Evolutionary conservation across 441 rosid genomes (phyloP), one percentile per base, ranked within the genome.

Genomic region (Erysimum cheiri): DNA sequence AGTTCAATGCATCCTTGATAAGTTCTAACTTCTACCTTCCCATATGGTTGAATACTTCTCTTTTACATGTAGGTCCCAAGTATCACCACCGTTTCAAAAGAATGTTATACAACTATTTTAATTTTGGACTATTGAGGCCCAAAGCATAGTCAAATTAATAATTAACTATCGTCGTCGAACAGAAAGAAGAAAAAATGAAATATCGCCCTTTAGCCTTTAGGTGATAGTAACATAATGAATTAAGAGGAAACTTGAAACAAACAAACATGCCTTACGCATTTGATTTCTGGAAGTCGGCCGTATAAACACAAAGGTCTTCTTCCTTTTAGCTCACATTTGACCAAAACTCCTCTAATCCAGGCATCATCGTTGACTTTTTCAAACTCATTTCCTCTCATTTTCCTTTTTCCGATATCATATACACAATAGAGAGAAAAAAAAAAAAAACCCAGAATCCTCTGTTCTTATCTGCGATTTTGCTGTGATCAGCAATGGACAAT

Each of bases 311-410:
- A 65, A 73, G 39, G 41, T 73, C 62, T 60, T 55, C 36, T 31
- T 33, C 35, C 5, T 56, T 29, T 54, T 36, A 68, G 60, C 53
- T 74, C 59, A 61, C 44, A 69, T 74, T 74, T 74, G 78, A 74
- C 78, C 78, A 61, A 60, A 49, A 35, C 73, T 67, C 69, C 61
- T 58, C 29, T 1, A 65, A 22, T 73, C 48, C 48, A 66, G 72
- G 67, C 65, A 62, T 46, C 70, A 67, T 69, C 70, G 65, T 74
- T 62, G 70, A 74, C 78, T 4, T 69, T 69, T 62, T 62, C 74
- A 54, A 69, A 69, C 78, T 31, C 17, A 15, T 68, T 55, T 60
- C 71, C 69, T 67, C 58, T 53, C 71, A 67, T 60, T 54, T 67
- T 67, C 63, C 69, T 60, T 67, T 13, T 11, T 41, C 56, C 46